phyloP scores from a whole-genome alignment of 1,284 basidiomycete species.

The Neonothopanus nambi region DNA sequence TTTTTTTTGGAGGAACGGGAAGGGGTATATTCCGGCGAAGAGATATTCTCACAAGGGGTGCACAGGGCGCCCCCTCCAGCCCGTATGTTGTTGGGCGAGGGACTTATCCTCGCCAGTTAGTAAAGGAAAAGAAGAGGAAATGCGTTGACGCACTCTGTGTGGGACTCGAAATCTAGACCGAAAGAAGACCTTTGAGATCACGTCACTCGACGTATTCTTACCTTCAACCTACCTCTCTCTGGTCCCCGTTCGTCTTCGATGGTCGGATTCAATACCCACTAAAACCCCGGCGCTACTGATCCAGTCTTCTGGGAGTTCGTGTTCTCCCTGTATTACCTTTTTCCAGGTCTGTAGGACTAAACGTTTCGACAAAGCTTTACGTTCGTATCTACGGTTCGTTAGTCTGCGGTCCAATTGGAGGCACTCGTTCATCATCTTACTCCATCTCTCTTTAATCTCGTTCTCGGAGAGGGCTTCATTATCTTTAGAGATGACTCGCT shows the following conservation, averaged over 20 bases:
- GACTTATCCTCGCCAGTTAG: background rate
- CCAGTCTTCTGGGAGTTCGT: constrained; percentile 19
- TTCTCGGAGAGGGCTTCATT: background rate
- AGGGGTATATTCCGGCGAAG: no score
- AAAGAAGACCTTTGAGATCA: no score
- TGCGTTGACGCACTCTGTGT: constrained; percentile 13
- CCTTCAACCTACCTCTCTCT: background rate
- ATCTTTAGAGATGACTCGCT: constrained; percentile 8
- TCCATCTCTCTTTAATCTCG: constrained; percentile 15
- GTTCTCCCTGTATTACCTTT: constrained; percentile 11
- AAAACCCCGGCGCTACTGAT: constrained; percentile 18
- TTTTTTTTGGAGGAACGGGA: no score
- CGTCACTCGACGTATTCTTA: no score
- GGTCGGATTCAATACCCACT: constrained; percentile 21
- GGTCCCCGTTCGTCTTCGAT: background rate
- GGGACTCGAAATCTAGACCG: background rate
- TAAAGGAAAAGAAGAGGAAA: constrained; percentile 10
- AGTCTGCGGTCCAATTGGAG: constrained; percentile 13
- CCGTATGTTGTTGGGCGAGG: background rate
- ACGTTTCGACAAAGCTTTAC: constrained; percentile 10
- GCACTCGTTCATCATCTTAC: constrained; percentile 10
- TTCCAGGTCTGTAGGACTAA: constrained; percentile 16
- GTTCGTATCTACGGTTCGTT: constrained; percentile 13
- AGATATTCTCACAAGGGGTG: background rate
- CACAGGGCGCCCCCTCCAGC: background rate